Conservation (phyloP, 2,329 filamentous ascomycete species). For the Colletotrichum sp. region DNA sequence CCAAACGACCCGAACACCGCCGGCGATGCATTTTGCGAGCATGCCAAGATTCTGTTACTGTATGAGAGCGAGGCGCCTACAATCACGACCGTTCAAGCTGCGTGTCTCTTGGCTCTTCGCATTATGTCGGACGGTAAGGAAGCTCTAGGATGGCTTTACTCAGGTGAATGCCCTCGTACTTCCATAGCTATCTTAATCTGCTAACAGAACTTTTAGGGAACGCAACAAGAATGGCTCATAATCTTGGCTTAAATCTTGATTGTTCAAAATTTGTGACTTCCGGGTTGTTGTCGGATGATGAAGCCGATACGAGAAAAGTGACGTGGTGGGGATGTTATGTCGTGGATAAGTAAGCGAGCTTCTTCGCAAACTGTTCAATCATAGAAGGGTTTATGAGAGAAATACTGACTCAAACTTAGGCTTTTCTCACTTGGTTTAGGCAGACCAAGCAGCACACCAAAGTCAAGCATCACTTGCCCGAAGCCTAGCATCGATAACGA, state of each 20-base stretch:
- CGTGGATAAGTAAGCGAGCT: slow-evolving; percentile 24
- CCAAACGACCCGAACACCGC: slow-evolving; percentile 24
- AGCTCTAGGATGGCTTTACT: slow-evolving; percentile 26
- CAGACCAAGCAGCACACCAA: slow-evolving; percentile 22
- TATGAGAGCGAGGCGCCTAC: slow-evolving; percentile 28
- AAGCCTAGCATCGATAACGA: slow-evolving; percentile 17
- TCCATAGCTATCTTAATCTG: no score
- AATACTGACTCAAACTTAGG: not conserved
- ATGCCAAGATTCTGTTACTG: slow-evolving; percentile 24
- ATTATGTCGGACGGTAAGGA: slow-evolving; percentile 26
- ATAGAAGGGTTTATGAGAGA: rapidly evolving
- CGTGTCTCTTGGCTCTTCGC: slow-evolving; percentile 21
- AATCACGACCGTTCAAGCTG: slow-evolving; percentile 26
- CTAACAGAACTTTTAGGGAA: slow-evolving; percentile 8
- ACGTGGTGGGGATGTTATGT: slow-evolving; percentile 28
- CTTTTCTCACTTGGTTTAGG: slow-evolving; percentile 23
- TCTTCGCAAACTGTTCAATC: rapidly evolving
- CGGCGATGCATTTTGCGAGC: slow-evolving; percentile 22
- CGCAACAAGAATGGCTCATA: slow-evolving; percentile 28
- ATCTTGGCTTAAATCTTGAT: slow-evolving; percentile 27
- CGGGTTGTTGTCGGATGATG: slow-evolving; percentile 15
- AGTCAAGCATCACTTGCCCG: slow-evolving; percentile 22
- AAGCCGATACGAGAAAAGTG: slow-evolving; percentile 24
- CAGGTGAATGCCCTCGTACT: not conserved
- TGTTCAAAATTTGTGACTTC: slow-evolving; percentile 15